Conservation (phyloP, 148 eudicot genomes). For the Nepenthes mirabilis region DNA sequence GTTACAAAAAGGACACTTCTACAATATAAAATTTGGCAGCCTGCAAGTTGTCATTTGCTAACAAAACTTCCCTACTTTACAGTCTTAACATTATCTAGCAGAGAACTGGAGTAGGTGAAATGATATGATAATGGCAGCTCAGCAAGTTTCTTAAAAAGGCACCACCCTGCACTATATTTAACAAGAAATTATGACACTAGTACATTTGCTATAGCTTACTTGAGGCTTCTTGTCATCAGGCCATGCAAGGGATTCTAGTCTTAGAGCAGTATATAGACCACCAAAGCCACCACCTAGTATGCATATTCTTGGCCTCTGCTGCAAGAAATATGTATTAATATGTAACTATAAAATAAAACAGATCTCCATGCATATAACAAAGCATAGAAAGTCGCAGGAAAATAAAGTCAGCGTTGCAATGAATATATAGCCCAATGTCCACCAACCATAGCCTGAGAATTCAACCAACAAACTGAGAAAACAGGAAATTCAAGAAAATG, state of each 20-base stretch:
- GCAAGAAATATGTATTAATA: conserved; percentile 1
- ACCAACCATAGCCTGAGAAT: neutral
- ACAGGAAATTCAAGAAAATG: neutral
- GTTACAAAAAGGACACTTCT: no score
- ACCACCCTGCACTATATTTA: no score
- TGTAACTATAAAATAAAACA: neutral
- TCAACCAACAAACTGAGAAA: neutral
- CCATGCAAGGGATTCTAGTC: conserved; percentile 92
- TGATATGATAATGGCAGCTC: no score
- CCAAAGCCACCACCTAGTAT: conserved; percentile 98
- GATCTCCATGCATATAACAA: neutral
- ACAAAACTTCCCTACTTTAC: no score
- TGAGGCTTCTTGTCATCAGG: conserved; percentile 93
- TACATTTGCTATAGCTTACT: conserved; percentile 21
- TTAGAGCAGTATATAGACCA: conserved; percentile 87
- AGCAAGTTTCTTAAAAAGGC: no score
- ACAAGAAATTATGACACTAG: no score
- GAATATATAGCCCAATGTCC: neutral
- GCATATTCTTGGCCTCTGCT: conserved; percentile 90
- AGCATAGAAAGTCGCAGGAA: neutral
- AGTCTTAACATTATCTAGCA: no score
- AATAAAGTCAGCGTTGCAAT: neutral
- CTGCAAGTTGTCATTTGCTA: no score
- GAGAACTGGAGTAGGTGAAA: no score
- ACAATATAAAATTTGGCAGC: no score